Base-by-base conservation (phyloP, 1,284 basidiomycete genomes). In the Sporisorium iseilematis-ciliati region DNA sequence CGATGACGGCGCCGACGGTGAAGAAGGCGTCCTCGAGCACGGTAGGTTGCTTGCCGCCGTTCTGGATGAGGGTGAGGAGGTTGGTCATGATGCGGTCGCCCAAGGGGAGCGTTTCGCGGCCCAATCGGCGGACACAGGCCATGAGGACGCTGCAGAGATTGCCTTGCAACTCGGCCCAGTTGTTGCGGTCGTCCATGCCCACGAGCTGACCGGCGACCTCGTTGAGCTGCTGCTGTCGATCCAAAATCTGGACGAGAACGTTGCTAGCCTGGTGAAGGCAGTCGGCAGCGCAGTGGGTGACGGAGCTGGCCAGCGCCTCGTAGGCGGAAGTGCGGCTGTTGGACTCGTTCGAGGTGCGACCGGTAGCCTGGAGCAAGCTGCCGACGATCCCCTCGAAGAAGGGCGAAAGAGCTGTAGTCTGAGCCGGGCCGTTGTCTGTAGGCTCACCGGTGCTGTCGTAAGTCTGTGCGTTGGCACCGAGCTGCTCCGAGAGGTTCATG, bases 111-210 rank as follows among this genome's bases (percentile, higher is more conserved):
- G 98, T 93, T 63, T 94, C 92, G 5, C 89, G 88, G 59, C 90
- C 91, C 51, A 97, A 89, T 86, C 95, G 92, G n/a, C 82, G 77
- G 18, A 84, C 78, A 25, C 74, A 68, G 8, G 83, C 80, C 72
- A 80, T 82, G 7, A 82, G 55, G 18, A 84, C 82, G 51, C 92
- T 92, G 86, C 95, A 97, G 82, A 98, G 90, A 87, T 96, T 97
- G 87, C 93, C 92, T 86, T 98, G 95, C 45, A 99, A 88, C 86
- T 99, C 96, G 84, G 95, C 96, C 94, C 96, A 98, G 88, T 98
- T 99, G 87, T 96, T 96, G 77, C 94, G 91, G 85, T 99, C 96
- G 86, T 99, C 96, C 46, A 92, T 89, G 56, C 96, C 97, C 49
- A 99, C 88, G 57, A 99, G 92, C 87, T 99, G 96, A 45, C 56